phyloP scores from a whole-genome alignment of 2,329 filamentous ascomycete genomes.

The Epichloe bromicola region DNA sequence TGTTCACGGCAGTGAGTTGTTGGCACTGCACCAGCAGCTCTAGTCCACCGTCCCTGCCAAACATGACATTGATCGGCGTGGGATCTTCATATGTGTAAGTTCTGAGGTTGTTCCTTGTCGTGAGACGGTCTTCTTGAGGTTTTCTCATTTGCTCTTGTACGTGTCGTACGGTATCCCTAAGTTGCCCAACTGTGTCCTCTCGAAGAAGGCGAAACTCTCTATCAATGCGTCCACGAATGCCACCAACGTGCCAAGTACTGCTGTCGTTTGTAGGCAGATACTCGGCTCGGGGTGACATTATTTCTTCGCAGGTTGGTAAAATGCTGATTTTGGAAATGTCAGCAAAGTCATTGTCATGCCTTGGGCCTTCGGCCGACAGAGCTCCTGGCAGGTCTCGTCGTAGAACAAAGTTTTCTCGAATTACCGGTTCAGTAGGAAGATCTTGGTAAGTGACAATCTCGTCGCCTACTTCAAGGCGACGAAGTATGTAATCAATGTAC shows the following conservation, averaged over 20 bases:
- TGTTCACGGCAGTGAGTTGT: slow-evolving; percentile 24
- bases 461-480: slow-evolving; percentile 18
- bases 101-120: slow-evolving; percentile 16
- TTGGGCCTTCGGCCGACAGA: slow-evolving; percentile 18
- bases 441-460: slow-evolving; percentile 7
- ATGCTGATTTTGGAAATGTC: slow-evolving; percentile 34
- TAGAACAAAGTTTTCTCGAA: slow-evolving; percentile 17
- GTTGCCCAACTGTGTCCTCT: slow-evolving; percentile 40
- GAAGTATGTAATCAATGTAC: slow-evolving; percentile 18
- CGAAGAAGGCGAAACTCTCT: slow-evolving; percentile 42
- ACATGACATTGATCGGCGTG: slow-evolving; percentile 16
- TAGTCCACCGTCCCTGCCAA: slow-evolving; percentile 28
- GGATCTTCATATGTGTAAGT: slow-evolving; percentile 16
- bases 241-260: slow-evolving; percentile 21
- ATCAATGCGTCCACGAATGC: slow-evolving; percentile 36
- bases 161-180: slow-evolving; percentile 33
- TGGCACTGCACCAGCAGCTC: slow-evolving; percentile 30
- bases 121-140: slow-evolving; percentile 1
- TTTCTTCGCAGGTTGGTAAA: slow-evolving; percentile 35
- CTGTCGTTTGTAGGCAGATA: slow-evolving; percentile 30
- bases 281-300: slow-evolving; percentile 26
- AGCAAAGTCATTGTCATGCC: slow-evolving; percentile 38
- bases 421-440: slow-evolving; percentile 5
- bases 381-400: slow-evolving; percentile 20
- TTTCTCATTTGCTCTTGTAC: slow-evolving; percentile 22